Conservation (phyloP, 2,329 filamentous ascomycete genomes). For the Trichoderma arundinaceum region DNA sequence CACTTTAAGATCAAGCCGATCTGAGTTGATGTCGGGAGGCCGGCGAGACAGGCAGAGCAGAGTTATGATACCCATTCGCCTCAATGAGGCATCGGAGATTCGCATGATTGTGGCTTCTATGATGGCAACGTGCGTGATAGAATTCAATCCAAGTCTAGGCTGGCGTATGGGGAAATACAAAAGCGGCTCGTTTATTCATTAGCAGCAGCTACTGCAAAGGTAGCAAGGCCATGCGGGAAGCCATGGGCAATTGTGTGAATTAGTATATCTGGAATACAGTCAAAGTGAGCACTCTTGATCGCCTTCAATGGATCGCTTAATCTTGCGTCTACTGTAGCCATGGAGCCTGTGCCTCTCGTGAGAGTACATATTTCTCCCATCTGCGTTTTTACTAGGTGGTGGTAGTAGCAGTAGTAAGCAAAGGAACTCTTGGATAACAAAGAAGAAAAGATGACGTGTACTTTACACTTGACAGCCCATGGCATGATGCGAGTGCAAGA, state of each 20-base stretch:
- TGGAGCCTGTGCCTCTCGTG: not conserved
- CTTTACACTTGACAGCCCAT: not conserved
- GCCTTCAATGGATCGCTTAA: not conserved
- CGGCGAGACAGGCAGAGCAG: conserved; percentile 10
- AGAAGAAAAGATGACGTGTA: not conserved
- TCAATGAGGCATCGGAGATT: conserved; percentile 7
- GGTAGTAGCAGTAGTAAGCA: too few species aligned
- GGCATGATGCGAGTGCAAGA: not conserved
- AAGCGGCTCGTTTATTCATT: conserved; percentile 9
- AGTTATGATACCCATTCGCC: conserved; percentile 30
- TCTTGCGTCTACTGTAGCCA: not conserved
- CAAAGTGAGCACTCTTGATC: not conserved
- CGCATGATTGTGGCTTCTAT: conserved; percentile 3
- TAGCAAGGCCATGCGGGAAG: not conserved
- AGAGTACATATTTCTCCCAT: too few species aligned
- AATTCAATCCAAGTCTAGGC: conserved; percentile 4
- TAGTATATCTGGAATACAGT: conserved; percentile 6
- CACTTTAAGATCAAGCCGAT: conserved; percentile 96
- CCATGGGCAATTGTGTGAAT: not conserved
- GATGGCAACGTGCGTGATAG: not conserved
- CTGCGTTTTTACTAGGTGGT: too few species aligned
- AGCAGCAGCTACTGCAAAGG: not conserved
- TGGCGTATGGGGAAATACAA: conserved; percentile 19
- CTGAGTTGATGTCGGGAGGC: conserved; percentile 49
- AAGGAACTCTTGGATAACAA: too few species aligned